phyloP scores from a whole-genome alignment of 1,284 basidiomycete species.

The Singerocomus rubriflavus region DNA sequence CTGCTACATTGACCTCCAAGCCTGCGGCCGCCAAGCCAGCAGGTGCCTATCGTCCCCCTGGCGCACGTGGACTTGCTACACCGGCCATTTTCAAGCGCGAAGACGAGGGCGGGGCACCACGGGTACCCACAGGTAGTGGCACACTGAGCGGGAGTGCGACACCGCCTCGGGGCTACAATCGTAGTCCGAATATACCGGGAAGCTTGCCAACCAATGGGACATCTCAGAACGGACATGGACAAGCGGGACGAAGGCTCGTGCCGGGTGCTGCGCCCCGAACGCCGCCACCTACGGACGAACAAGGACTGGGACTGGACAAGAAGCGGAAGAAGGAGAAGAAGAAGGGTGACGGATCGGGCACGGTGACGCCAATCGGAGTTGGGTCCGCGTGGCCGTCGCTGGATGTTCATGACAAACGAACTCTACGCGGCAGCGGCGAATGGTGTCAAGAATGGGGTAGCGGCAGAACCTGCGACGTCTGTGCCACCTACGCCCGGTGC shows the following conservation, averaged over 20 bases:
- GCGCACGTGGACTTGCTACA: slow-evolving; percentile 83
- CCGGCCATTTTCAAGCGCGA: slow-evolving; percentile 86
- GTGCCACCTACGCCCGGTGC: slow-evolving; percentile 57
- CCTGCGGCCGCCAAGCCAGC: slow-evolving; percentile 54
- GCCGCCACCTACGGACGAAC: slow-evolving; percentile 43
- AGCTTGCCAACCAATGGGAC: slow-evolving; percentile 25
- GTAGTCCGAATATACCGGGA: slow-evolving; percentile 34
- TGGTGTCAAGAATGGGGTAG: background rate
- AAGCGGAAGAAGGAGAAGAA: slow-evolving; percentile 56
- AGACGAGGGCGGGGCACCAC: slow-evolving; percentile 69
- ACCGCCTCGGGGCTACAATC: slow-evolving; percentile 41
- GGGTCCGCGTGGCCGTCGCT: slow-evolving; percentile 35
- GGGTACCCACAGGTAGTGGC: slow-evolving; percentile 41
- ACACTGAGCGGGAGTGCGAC: slow-evolving; percentile 56
- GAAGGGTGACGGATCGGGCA: slow-evolving; percentile 31
- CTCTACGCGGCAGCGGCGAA: slow-evolving; percentile 1
- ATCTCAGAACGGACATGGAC: slow-evolving; percentile 31
- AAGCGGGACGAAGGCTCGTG: slow-evolving; percentile 46
- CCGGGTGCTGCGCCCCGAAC: slow-evolving; percentile 62
- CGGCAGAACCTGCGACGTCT: slow-evolving; percentile 31
- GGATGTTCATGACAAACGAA: slow-evolving; percentile 33
- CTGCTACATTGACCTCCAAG: slow-evolving; percentile 32
- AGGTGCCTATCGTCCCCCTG: slow-evolving; percentile 89
- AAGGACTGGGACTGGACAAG: slow-evolving; percentile 36
- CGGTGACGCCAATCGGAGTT: slow-evolving; percentile 29